Base-by-base conservation (phyloP, 108 stramenopile genomes). In the Cyclostephanos tholiformis region DNA sequence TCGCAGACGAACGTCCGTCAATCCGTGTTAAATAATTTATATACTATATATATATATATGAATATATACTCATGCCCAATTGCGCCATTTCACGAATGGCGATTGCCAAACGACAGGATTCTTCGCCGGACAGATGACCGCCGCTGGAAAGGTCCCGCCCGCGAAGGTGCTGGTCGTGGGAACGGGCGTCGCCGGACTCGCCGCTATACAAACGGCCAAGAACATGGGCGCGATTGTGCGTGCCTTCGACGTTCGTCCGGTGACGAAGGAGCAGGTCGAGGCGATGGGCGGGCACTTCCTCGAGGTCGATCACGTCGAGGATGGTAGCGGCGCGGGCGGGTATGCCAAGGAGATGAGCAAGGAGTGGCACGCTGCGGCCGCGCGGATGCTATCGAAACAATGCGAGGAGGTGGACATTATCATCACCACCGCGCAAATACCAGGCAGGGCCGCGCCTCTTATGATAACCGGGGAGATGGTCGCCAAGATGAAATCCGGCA, bases 301-400 rank as follows among this genome's bases (percentile, higher is more conserved):
- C 36, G 89, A 97, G 69, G 98, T 99, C 43, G 94, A 97, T 55
- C 86, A 74, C 76, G 49, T 93, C 70, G 99, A 99, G 83, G 98
- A 99, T 68, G 98, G 98, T 11, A 86, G 87, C 65, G 99, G 97
- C n/a, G 91, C 96, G 35, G 99, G 99, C 36, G 99, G 99, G 48
- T 99, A 99, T 83, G 99, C 99, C 72, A 99, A 99, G 88, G 97
- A 99, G 83, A 99, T 99, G 98, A 85, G 83, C 76, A 83, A 92
- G 48, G 98, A 97, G 77, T 99, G 97, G 96, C 96, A 98, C 71
- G 95, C 94, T 1, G 95, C 95, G 13, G 96, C 95, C 10, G 82
- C 87, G 38, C 80, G 71, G 36, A 93, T 98, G 93, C 83, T 99
- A 14, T 80, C 89, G 23, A 89, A 94, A 67, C 97, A 99, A 63